phyloP scores from a whole-genome alignment of 805 yeast genomes.

The Yarrowia sp. region DNA sequence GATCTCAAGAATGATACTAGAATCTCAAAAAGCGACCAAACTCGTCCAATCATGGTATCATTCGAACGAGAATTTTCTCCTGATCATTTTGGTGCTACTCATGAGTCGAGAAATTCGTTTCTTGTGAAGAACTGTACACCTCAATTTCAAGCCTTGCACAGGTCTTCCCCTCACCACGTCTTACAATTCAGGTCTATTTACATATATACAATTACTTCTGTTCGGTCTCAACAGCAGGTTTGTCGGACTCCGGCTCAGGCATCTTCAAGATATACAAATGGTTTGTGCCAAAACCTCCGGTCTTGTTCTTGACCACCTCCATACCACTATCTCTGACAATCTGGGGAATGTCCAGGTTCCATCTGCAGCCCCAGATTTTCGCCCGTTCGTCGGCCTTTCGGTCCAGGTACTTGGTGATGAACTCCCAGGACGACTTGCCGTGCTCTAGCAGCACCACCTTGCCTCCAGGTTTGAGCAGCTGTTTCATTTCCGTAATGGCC shows the following conservation, averaged over 20 bases:
- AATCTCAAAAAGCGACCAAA: no score
- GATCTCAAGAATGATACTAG: no score
- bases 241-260: not conserved
- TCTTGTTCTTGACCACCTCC: constrained; percentile 77
- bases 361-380: constrained; percentile 94
- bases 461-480: constrained; percentile 85
- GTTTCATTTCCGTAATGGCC: constrained; percentile 76
- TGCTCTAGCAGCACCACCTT: constrained; percentile 88
- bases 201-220: constrained; percentile 28
- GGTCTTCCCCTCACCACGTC: no score
- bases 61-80: no score
- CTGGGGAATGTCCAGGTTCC: constrained; percentile 94
- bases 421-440: constrained; percentile 83
- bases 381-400: constrained; percentile 82
- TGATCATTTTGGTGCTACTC: no score
- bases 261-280: constrained; percentile 51
- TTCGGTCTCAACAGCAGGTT: not conserved
- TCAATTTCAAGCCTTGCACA: no score
- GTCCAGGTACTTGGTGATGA: constrained; percentile 81
- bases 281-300: constrained; percentile 91
- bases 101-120: no score
- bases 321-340: constrained; percentile 83
- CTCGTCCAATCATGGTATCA: no score
- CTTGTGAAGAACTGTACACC: no score
- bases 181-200: constrained; percentile 10